Base-by-base conservation (phyloP, 352 stramenopile species). In the Phytophthora multivora region DNA sequence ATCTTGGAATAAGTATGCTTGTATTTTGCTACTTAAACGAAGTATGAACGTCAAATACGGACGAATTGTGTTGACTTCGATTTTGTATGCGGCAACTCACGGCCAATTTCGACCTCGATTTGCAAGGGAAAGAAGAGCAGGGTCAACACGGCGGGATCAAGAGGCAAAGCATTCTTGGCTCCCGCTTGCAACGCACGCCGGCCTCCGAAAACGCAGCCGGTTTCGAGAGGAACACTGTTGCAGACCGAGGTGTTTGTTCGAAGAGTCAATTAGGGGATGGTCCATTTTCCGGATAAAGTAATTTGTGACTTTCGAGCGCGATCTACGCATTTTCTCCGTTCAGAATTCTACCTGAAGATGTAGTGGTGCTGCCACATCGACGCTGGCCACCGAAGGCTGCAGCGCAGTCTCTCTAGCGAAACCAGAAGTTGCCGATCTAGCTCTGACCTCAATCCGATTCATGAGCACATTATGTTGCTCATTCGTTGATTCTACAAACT, bases 111-210 rank as follows among this genome's bases (percentile, higher is more conserved):
- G 13, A 43, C 18, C 1, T 19, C 4, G 55, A 63, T 63, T 63
- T 63, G 55, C 35, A 28, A 43, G 25, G 35, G 35, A 41, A 39
- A 39, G 13, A 31, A 61, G n/a, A n/a, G 40, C 49, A 19, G 36
- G 16, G 45, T 43, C 49, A 45, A 48, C 48, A 38, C 33, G 26
- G 5, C 18, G 10, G 38, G 26, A 47, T 16, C 21, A 23, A 4
- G 8, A 38, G 40, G 49, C 39, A 66, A 66, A 56, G 43, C 51
- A 8, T 55, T 49, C 12, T 35, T n/a, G 50, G 23, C 58, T 56
- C 51, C 26, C 50, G 18, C 50, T 62, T 64, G 56, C 33, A 65
- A 28, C 54, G 61, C 61, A 69, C 61, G 61, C 61, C n/a, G 54
- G 18, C 21, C 55, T 65, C 47, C 43, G 6, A 38, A 41, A 65